Conservation (phyloP, 345 rosid species). For the Leavenworthia alabamica region DNA sequence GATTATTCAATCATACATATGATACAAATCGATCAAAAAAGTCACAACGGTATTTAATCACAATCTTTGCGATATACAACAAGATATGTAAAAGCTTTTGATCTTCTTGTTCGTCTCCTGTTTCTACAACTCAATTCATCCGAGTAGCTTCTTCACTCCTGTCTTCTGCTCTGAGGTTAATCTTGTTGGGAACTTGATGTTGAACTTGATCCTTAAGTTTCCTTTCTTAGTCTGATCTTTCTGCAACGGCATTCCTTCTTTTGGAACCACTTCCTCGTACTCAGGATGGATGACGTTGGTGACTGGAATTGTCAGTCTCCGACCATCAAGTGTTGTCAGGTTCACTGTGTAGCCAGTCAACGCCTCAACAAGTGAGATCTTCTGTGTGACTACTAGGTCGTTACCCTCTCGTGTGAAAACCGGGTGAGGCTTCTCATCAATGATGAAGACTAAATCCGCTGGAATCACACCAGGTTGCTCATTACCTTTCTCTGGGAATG, state of each 20-base stretch:
- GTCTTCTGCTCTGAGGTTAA: conserved; percentile 45
- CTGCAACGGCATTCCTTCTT: conserved; percentile 60
- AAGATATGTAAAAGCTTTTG: background rate
- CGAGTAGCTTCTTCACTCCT: conserved; percentile 45
- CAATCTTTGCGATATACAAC: background rate
- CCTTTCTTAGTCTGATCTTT: conserved; percentile 51
- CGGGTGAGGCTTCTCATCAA: conserved; percentile 60
- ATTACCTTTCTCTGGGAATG: conserved; percentile 51
- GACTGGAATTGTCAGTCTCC: conserved; percentile 40
- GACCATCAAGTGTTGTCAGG: conserved; percentile 52
- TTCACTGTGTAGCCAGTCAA: conserved; percentile 43
- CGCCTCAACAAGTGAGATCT: conserved; percentile 50
- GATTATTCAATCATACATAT: conserved; percentile 2
- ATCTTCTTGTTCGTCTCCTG: background rate
- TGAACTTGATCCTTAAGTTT: conserved; percentile 50
- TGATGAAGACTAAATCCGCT: conserved; percentile 46
- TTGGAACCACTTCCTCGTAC: conserved; percentile 42
- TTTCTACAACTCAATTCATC: background rate
- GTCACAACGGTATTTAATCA: background rate
- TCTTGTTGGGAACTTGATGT: conserved; percentile 52
- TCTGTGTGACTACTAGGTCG: conserved; percentile 39
- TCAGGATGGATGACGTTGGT: conserved; percentile 43
- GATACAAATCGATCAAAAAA: conserved; percentile 18
- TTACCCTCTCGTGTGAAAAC: conserved; percentile 55
- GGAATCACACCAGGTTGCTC: conserved; percentile 38